These are phyloP conservation scores for Schwanniomyces occidentalis DNA, from an alignment of 805 yeast species.

Conservation along the genomic window DNA sequence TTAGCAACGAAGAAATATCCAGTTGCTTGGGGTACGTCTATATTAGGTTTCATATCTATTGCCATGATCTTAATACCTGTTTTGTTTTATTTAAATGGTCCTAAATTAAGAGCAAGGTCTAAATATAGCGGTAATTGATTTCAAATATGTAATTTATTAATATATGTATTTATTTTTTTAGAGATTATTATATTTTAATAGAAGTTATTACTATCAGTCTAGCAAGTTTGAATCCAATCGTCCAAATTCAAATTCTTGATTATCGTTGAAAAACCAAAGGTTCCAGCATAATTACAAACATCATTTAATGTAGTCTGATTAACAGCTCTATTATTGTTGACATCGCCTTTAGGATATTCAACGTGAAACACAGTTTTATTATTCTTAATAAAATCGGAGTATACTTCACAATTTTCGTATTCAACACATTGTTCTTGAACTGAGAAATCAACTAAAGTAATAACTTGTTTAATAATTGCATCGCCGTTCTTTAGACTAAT, in stretches of 20 bases:
- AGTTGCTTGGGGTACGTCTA: slow-evolving; percentile 57
- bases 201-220: too few species aligned
- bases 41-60: slow-evolving; percentile 47
- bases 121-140: slow-evolving; percentile 26
- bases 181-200: too few species aligned
- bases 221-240: slow-evolving; percentile 14
- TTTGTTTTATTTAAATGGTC: slow-evolving; percentile 43
- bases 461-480: slow-evolving; percentile 17
- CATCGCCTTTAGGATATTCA: slow-evolving; percentile 25
- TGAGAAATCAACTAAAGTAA: slow-evolving; percentile 18
- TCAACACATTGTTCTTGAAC: slow-evolving; percentile 29
- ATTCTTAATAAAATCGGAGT: slow-evolving; percentile 12
- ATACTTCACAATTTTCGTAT: slow-evolving; percentile 22
- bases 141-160: too few species aligned
- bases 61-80: slow-evolving; percentile 51
- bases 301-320: slow-evolving; percentile 2
- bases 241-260: slow-evolving; percentile 24
- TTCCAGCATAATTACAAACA: slow-evolving; percentile 9
- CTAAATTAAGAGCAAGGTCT: slow-evolving; percentile 45
- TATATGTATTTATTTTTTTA: too few species aligned
- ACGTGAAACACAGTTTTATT: slow-evolving; percentile 24
- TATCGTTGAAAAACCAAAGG: slow-evolving; percentile 18
- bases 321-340: slow-evolving; percentile 9
- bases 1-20: slow-evolving; percentile 52
- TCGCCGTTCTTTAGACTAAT: slow-evolving; percentile 27